A percentile compares a stretch with the other conserved stretches of the same genome.
Evolutionary conservation across 1,284 basidiomycete species (phyloP).

Genomic region (Ustilago cynodontis): DNA sequence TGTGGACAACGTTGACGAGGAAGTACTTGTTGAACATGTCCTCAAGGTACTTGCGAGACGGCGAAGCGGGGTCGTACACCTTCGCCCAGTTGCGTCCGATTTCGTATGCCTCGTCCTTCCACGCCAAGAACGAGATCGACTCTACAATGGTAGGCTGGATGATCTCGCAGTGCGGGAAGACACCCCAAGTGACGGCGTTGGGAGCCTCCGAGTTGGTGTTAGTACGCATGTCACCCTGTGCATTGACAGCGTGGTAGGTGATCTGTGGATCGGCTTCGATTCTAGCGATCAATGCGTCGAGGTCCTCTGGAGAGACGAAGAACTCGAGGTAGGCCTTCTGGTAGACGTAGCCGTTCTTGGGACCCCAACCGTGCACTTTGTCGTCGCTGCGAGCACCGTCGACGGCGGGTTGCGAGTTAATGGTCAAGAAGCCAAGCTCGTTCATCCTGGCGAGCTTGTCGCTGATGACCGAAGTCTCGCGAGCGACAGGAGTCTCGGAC

Average conservation of each 20-base stretch:
- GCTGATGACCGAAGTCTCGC: constrained; percentile 87
- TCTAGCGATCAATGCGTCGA: constrained; percentile 81
- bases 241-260: constrained; percentile 95
- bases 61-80: constrained; percentile 58
- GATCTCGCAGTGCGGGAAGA: constrained; percentile 92
- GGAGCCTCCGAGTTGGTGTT: constrained; percentile 92
- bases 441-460: constrained; percentile 86
- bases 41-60: constrained; percentile 57
- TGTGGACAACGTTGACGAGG: constrained; percentile 68
- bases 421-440: constrained; percentile 87
- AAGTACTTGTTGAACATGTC: constrained; percentile 64
- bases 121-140: constrained; percentile 69
- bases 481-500: constrained; percentile 89
- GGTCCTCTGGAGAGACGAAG: constrained; percentile 82
- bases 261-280: constrained; percentile 90
- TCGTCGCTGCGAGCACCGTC: constrained; percentile 81
- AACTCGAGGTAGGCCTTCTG: constrained; percentile 94
- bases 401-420: constrained; percentile 96
- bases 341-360: constrained; percentile 72
- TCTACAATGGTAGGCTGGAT: constrained; percentile 98
- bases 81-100: constrained; percentile 68
- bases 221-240: constrained; percentile 85
- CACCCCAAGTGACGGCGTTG: constrained; percentile 99
- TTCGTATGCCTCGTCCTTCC: constrained; percentile 70
- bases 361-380: constrained; percentile 75